Percentiles rank a stretch among this genome's conserved stretches.
These are phyloP conservation scores for Puccinellia tenuiflora DNA, from an alignment of 176 grass and related monocot genomes.

Conservation along the genomic window DNA sequence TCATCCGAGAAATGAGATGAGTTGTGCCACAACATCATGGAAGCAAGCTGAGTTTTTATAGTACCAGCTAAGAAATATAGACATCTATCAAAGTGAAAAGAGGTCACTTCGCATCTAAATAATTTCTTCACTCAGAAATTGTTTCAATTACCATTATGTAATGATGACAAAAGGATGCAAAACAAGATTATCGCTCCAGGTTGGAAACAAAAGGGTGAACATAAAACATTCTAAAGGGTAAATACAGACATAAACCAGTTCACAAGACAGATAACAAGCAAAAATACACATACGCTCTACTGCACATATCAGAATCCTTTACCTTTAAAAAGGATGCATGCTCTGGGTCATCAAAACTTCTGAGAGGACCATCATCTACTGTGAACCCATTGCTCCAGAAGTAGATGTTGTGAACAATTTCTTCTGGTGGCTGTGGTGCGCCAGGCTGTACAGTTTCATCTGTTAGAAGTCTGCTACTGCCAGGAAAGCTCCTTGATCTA, in stretches of 20 bases:
- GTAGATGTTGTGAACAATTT: slow-evolving; percentile 56
- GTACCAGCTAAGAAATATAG: slow-evolving; percentile 2
- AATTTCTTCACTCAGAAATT: slow-evolving; percentile 1
- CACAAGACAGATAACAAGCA: slow-evolving; percentile 7
- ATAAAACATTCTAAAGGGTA: background rate
- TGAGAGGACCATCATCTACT: slow-evolving; percentile 77
- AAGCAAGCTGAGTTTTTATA: slow-evolving; percentile 8
- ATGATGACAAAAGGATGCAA: background rate
- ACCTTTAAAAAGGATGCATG: slow-evolving; percentile 83
- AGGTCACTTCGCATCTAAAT: background rate
- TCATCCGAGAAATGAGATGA: background rate
- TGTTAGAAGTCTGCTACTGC: slow-evolving; percentile 59
- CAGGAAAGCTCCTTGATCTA: slow-evolving; percentile 68
- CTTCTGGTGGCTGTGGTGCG: slow-evolving; percentile 45
- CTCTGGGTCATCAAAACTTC: slow-evolving; percentile 85
- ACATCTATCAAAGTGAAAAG: background rate
- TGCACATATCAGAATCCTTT: slow-evolving; percentile 31
- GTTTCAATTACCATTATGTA: background rate
- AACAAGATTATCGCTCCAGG: background rate
- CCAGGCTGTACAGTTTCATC: slow-evolving; percentile 48
- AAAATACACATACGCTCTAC: background rate
- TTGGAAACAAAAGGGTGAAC: background rate
- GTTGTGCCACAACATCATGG: background rate
- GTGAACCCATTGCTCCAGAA: slow-evolving; percentile 93
- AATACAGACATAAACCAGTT: background rate